phyloP scores from a whole-genome alignment of 352 stramenopile species.

The Globisporangium polare region DNA sequence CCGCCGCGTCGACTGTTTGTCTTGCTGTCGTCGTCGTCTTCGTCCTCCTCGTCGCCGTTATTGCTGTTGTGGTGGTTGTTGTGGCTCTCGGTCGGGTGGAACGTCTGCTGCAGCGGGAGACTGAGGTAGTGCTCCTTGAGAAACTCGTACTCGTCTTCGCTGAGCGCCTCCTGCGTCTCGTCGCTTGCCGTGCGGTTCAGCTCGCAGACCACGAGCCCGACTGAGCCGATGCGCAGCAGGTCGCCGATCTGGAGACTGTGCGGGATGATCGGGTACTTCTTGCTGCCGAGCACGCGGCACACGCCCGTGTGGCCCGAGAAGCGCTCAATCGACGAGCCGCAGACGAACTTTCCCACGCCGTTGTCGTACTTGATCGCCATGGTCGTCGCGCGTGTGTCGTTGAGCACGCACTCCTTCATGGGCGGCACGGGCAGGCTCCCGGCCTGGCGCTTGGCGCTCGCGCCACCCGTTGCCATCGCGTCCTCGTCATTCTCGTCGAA shows the following conservation, averaged over 20 bases:
- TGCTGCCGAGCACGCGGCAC: constrained; percentile 86
- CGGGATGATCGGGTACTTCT: constrained; percentile 77
- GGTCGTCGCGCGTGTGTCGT: constrained; percentile 77
- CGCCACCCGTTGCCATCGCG: background rate
- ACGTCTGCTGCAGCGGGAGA: constrained; percentile 76
- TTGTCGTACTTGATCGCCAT: constrained; percentile 73
- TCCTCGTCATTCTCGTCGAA: constrained; percentile 8
- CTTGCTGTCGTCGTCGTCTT: constrained; percentile 24
- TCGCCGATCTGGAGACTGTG: constrained; percentile 78
- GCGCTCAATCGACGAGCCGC: constrained; percentile 81
- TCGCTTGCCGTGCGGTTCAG: constrained; percentile 73
- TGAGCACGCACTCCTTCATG: constrained; percentile 84
- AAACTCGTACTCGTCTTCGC: constrained; percentile 79
- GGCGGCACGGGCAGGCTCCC: constrained; percentile 12
- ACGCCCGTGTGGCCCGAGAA: constrained; percentile 91
- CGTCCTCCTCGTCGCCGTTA: constrained; percentile 29
- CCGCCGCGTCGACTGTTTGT: constrained; percentile 3
- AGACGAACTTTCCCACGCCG: constrained; percentile 67
- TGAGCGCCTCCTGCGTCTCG: constrained; percentile 72
- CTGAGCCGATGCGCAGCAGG: constrained; percentile 86
- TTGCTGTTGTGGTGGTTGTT: constrained; percentile 27
- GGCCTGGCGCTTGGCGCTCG: constrained; percentile 3
- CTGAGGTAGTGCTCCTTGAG: constrained; percentile 88
- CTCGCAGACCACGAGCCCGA: constrained; percentile 91
- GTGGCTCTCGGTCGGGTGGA: constrained; percentile 50